Evolutionary conservation across 2,329 filamentous ascomycete genomes (phyloP), one percentile per base, ranked within the genome.

Genomic region (Trichoderma sp.): DNA sequence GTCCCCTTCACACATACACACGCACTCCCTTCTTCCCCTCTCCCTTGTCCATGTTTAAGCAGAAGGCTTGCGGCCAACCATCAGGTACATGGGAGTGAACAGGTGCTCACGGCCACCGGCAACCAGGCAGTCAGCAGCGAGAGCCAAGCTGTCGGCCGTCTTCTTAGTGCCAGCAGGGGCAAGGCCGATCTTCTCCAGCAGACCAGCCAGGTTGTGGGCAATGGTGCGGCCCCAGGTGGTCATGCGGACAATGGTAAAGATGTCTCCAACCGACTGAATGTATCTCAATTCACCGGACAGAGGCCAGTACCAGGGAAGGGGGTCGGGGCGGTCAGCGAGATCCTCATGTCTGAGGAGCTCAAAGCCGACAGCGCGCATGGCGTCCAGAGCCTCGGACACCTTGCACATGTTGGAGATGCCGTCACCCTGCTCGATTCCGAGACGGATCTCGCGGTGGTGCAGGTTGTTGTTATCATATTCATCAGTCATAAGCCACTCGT

Each of bases 41-140:
- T 13, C 2, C 17, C 30, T 11, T 26, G 5, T 12, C 55, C 26
- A 1, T 12, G 15, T 55, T 70, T 73, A 76, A 65, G 74, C 50
- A 9, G 69, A 75, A 66, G 95, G 94, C 87, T 98, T 98, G 83
- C 93, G 90, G 73, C 90, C 95, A 72, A 98, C 89, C 93, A 98
- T 98, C 79, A 98, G 86, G 84, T 97, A 98, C 95, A 98, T 98
- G 71, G 95, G 95, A 1, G 95, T 98, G 84, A 98, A 98, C n/a
- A 98, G 88, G 82, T 97, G 93, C 85, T 95, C 87, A 81, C 90
- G 89, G 43, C 91, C 95, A 82, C 95, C 95, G 62, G 93, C 93
- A 26, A 97, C 95, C 66, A 98, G 85, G 77, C 90, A 92, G 82
- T 98, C 95, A 12, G 89, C 94, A 36, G 93, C 95, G 72, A 90